Evolutionary conservation across 176 grass and related monocot genomes (phyloP).

Genomic region (Olyra latifolia): DNA sequence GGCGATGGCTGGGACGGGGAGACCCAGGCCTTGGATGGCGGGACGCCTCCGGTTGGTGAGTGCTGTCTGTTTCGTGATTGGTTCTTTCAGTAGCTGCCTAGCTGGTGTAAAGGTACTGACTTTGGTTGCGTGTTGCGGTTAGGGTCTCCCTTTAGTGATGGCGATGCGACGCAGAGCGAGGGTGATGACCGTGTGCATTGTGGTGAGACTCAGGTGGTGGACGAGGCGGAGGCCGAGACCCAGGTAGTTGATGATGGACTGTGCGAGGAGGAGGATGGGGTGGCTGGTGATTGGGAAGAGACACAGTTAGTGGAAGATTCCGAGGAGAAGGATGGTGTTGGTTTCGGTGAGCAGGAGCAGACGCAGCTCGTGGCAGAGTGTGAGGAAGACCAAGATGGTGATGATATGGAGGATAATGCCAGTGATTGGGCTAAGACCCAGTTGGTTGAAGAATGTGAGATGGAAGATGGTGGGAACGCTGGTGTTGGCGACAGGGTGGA

Average conservation of each 20-base stretch:
- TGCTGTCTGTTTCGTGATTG: neutral
- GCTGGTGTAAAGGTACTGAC: neutral
- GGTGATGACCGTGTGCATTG: neutral
- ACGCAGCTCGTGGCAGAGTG: neutral
- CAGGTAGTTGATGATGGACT: conserved; percentile 33
- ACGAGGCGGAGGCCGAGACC: conserved; percentile 8
- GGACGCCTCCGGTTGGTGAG: conserved; percentile 38
- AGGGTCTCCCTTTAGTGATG: conserved; percentile 36
- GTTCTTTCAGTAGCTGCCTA: neutral
- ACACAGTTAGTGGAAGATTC: conserved; percentile 39
- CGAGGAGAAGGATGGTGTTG: conserved; percentile 1
- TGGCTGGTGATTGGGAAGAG: conserved; percentile 24
- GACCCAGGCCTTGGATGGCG: conserved; percentile 19
- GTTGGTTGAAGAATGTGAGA: conserved; percentile 24
- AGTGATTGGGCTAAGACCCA: conserved; percentile 4
- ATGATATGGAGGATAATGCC: neutral
- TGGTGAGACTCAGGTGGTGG: conserved; percentile 23
- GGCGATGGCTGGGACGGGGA: conserved; percentile 9
- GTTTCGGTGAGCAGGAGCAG: neutral
- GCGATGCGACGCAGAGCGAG: conserved; percentile 25
- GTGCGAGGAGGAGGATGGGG: neutral
- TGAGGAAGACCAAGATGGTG: neutral
- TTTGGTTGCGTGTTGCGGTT: neutral
- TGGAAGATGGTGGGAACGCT: neutral
- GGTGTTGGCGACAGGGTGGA: neutral